These are phyloP conservation scores for Panellus pusillus DNA, from an alignment of 768 basidiomycete genomes.

Conservation along the genomic window DNA sequence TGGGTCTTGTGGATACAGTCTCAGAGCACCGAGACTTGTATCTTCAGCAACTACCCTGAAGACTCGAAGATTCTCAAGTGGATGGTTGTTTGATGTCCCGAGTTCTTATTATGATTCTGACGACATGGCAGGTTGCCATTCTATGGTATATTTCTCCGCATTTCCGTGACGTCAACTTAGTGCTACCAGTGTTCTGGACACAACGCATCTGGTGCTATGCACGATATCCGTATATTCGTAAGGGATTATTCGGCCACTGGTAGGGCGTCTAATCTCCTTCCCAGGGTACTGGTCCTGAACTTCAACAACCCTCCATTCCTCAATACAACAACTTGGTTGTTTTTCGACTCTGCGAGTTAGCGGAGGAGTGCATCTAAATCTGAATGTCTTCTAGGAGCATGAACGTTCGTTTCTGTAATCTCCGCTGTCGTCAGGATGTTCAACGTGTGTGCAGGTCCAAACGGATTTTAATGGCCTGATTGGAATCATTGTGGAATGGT, in stretches of 20 bases:
- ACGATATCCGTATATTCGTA: constrained; percentile 48
- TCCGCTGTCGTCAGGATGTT: constrained; percentile 16
- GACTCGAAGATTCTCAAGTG: constrained; percentile 40
- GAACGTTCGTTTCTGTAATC: constrained; percentile 30
- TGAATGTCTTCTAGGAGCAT: constrained; percentile 35
- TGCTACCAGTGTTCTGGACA: constrained; percentile 39
- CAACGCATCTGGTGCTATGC: constrained; percentile 44
- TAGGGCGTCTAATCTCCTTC: not conserved
- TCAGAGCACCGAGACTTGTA: not conserved
- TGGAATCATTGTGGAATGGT: constrained; percentile 51
- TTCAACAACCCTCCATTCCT: constrained; percentile 40
- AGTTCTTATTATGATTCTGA: not conserved
- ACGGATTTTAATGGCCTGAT: constrained; percentile 54
- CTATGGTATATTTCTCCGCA: constrained; percentile 30
- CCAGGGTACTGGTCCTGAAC: constrained; percentile 49
- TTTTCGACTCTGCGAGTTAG: not conserved
- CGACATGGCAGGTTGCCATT: constrained; percentile 32
- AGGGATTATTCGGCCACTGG: constrained; percentile 1
- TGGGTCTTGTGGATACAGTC: not conserved
- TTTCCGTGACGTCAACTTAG: not conserved
- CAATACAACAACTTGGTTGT: constrained; percentile 41
- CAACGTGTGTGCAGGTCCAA: constrained; percentile 39
- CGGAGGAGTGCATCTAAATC: not conserved
- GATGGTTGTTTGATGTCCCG: constrained; percentile 32
- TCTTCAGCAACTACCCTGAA: constrained; percentile 27